These are phyloP conservation scores for Mycena filopes DNA, from an alignment of 768 basidiomycete species.

Conservation along the genomic window DNA sequence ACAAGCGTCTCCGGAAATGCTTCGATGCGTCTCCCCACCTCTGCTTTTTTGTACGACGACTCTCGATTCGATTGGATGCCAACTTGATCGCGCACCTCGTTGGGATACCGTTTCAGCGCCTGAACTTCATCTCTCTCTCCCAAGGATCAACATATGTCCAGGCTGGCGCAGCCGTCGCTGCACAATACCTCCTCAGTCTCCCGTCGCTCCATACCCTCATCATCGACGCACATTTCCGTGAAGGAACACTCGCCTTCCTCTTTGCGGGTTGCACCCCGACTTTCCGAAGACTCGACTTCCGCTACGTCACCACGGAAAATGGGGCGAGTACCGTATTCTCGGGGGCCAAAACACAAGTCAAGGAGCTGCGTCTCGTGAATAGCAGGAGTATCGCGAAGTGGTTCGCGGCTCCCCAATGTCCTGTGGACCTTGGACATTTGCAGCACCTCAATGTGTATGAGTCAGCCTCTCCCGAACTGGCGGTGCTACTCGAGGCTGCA, in stretches of 20 bases:
- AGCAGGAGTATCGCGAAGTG: neutral
- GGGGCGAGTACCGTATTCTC: no score
- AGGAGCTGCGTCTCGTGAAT: neutral
- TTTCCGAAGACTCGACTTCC: neutral
- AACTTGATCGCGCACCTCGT: neutral
- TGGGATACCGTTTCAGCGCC: neutral
- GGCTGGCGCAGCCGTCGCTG: neutral
- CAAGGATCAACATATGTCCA: neutral
- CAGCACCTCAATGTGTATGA: neutral
- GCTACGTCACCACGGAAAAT: neutral
- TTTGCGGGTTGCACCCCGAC: constrained; percentile 5
- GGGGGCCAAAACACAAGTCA: neutral
- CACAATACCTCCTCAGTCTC: neutral
- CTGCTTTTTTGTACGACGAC: no score
- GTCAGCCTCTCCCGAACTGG: neutral
- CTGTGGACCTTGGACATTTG: neutral
- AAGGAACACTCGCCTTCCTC: neutral
- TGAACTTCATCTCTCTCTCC: neutral
- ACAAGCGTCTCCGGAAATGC: no score
- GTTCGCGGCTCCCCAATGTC: neutral
- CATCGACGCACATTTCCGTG: neutral
- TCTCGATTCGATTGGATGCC: no score
- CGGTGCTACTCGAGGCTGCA: neutral
- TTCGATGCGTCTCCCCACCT: no score
- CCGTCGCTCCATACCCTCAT: neutral